phyloP scores from a whole-genome alignment of 441 rosid species.

The Rhodomyrtus psidioides region DNA sequence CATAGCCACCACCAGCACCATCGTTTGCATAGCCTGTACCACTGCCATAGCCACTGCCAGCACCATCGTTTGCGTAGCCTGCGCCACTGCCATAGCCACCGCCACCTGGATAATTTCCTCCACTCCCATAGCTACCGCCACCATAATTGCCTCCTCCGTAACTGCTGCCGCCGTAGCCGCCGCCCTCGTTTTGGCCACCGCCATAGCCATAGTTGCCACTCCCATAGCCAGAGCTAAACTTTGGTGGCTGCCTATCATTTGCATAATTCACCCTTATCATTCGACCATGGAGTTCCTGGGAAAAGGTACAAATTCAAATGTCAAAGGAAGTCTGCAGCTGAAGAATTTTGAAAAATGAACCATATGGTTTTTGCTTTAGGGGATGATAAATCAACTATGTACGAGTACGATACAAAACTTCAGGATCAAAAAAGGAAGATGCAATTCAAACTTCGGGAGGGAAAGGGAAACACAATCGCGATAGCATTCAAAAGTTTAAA shows the following conservation, averaged over 20 bases:
- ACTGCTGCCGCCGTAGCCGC: background rate
- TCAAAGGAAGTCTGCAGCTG: background rate
- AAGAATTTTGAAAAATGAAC: background rate
- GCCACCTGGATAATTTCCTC: slow-evolving; percentile 2
- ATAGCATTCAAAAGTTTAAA: background rate
- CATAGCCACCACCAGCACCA: slow-evolving; percentile 9
- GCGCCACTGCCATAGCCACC: slow-evolving; percentile 21
- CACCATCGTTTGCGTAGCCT: background rate
- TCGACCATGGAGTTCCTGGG: slow-evolving; percentile 79
- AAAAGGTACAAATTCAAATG: background rate
- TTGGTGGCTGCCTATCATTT: slow-evolving; percentile 39
- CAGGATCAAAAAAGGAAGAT: background rate
- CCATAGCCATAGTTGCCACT: background rate
- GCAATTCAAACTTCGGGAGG: background rate
- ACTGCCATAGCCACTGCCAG: slow-evolving; percentile 13
- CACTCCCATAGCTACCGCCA: background rate
- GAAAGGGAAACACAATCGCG: background rate
- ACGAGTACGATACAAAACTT: background rate
- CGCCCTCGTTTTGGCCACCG: background rate
- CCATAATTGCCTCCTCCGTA: background rate
- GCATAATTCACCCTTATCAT: slow-evolving; percentile 71
- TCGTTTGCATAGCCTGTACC: slow-evolving; percentile 10
- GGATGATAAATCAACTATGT: background rate
- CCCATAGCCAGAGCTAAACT: background rate
- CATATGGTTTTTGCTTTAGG: background rate